Evolutionary conservation across 208 protist species (phyloP).

Genomic region (Entamoeba invadens): DNA sequence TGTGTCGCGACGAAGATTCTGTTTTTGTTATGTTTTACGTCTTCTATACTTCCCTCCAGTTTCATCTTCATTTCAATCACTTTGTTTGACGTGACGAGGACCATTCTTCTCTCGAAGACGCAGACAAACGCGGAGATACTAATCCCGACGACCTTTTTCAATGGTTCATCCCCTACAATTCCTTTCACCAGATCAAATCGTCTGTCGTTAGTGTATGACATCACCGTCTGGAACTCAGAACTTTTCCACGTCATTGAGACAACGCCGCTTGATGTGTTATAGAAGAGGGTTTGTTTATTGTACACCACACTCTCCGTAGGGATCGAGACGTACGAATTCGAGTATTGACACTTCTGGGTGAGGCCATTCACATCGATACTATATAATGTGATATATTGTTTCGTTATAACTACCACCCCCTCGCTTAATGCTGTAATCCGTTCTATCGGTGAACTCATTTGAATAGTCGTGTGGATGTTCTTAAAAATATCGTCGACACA

Average conservation of each 20-base stretch:
- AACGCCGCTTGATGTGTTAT: not conserved
- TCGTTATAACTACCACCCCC: not conserved
- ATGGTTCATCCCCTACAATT: not conserved
- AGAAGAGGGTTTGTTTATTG: not conserved
- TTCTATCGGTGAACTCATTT: not conserved
- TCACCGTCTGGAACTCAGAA: not conserved
- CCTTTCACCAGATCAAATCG: not conserved
- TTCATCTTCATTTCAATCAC: not conserved
- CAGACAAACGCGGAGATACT: not conserved
- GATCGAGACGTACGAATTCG: not conserved
- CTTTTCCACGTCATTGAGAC: not conserved
- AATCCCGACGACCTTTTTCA: not conserved
- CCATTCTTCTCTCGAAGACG: not conserved
- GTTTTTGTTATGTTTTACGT: not conserved
- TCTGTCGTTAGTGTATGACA: not conserved
- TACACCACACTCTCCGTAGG: not conserved
- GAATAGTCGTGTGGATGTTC: no score
- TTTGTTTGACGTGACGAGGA: not conserved
- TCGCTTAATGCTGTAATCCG: not conserved
- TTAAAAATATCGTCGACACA: no score
- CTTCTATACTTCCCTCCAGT: not conserved
- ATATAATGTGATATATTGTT: not conserved
- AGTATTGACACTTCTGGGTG: not conserved
- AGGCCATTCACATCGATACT: not conserved
- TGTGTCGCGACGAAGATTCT: not conserved